A percentile compares a stretch with the other conserved stretches of the same genome.
These are phyloP conservation scores for Brassica incana DNA, from an alignment of 345 rosid species.

Conservation along the genomic window DNA sequence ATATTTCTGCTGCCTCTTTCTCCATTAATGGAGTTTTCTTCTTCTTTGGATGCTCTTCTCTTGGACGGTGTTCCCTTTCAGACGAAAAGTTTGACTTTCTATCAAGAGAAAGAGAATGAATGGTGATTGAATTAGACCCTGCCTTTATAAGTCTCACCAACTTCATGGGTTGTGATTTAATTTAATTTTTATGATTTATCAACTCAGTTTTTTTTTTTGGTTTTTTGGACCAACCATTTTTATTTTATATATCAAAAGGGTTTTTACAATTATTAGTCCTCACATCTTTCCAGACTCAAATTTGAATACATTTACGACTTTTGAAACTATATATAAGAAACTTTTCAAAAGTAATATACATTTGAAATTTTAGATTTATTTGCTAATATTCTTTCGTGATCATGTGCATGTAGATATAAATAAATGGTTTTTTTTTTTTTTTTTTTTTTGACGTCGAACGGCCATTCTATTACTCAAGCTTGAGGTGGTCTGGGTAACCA, in stretches of 20 bases:
- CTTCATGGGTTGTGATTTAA: constrained; percentile 31
- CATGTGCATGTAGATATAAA: too few relatives aligned
- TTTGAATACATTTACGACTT: neutral
- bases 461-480: too few relatives aligned
- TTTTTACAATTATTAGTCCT: constrained; percentile 14
- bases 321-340: neutral
- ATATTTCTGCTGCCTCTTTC: constrained; percentile 47
- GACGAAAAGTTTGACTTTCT: constrained; percentile 27
- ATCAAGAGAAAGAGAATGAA: neutral
- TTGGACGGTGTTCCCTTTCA: constrained; percentile 30
- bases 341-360: neutral
- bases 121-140: constrained; percentile 32
- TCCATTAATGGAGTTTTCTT: constrained; percentile 39
- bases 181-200: constrained; percentile 24
- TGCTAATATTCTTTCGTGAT: neutral
- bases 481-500: too few relatives aligned
- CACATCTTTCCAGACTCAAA: constrained; percentile 27
- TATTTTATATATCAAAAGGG: neutral
- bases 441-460: too few relatives aligned
- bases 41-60: constrained; percentile 24
- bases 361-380: neutral
- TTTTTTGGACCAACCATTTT: constrained; percentile 7
- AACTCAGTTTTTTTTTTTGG: constrained; percentile 2
- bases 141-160: constrained; percentile 54
- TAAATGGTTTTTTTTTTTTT: too few relatives aligned